Percentiles rank a stretch among this genome's conserved stretches.
These are phyloP conservation scores for Xanthoconium purpureum DNA, from an alignment of 768 basidiomycete genomes.

Conservation along the genomic window DNA sequence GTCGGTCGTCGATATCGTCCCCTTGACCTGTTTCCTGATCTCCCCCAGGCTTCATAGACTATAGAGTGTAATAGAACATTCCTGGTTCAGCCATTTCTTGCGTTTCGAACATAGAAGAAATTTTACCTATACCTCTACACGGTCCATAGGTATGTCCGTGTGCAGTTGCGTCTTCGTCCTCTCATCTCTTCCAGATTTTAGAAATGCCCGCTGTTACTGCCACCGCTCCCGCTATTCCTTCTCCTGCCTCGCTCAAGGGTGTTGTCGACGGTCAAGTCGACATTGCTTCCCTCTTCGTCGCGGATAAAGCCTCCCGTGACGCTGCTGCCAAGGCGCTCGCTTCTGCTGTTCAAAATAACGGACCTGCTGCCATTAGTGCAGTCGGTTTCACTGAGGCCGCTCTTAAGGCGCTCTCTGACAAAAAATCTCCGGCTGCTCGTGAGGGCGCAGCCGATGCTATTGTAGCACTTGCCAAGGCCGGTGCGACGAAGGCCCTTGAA, in stretches of 20 bases:
- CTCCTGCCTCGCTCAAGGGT: constrained; percentile 73
- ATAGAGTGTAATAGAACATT: constrained; percentile 59
- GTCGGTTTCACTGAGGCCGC: constrained; percentile 69
- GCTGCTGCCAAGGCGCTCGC: constrained; percentile 68
- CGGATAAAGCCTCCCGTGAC: constrained; percentile 81
- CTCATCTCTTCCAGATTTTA: constrained; percentile 40
- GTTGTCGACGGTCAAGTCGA: constrained; percentile 65
- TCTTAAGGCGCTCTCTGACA: constrained; percentile 87
- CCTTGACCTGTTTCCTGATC: background rate
- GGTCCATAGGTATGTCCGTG: constrained; percentile 42
- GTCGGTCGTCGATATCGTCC: constrained; percentile 15
- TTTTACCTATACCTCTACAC: constrained; percentile 32
- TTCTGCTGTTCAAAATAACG: constrained; percentile 77
- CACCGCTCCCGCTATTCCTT: constrained; percentile 51
- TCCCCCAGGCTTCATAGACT: constrained; percentile 35
- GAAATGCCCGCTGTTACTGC: constrained; percentile 83
- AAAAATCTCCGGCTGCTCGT: constrained; percentile 90
- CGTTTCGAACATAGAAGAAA: constrained; percentile 37
- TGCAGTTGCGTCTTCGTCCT: background rate
- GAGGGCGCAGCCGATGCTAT: constrained; percentile 83
- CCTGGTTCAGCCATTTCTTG: constrained; percentile 53
- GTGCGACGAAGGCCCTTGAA: constrained; percentile 79
- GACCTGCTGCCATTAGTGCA: constrained; percentile 70
- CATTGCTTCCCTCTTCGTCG: constrained; percentile 70
- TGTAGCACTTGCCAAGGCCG: constrained; percentile 59